Evolutionary conservation across 768 basidiomycete species (phyloP), one percentile per base, ranked within the genome.

Genomic region (Leccinum subgranulosum): DNA sequence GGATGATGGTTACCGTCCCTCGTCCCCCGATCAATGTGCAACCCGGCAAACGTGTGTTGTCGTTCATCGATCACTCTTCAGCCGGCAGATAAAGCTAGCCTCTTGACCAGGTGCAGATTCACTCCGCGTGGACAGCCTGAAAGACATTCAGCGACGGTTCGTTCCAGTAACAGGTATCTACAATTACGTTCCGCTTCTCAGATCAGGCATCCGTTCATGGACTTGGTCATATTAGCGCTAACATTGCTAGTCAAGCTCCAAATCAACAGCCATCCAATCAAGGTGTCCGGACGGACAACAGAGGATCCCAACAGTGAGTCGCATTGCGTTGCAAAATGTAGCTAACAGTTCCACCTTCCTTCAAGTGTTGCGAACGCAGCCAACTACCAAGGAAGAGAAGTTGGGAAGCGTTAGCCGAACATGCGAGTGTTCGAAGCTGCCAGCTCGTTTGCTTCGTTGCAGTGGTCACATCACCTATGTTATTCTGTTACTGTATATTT

Each of bases 131-230:
- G 62, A 46, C 0, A 28, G 17, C 36, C 2, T 2, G 14, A 4
- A 0, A 0, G 0, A 3, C 0, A 1, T 5, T 0, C 5, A 1
- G 19, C 25, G 6, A 23, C 14, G 1, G 2, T 1, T 15, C 45
- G 10, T 0, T 46, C 45, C 12, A 7, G 45, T n/a, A 28, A 31
- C 12, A 14, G 7, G 66, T 67, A 6, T 7, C 56, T 60, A 21
- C 8, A 19, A 21, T 52, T 19, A 8, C 21, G 31, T n/a, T 11
- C 1, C 17, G 43, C 29, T 21, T 43, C 29, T 21, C 2, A 49
- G 4, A 21, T n/a, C 14, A 23, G 19, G 25, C n/a, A 33, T 49
- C 49, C 46, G 34, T 31, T 21, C 28, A 49, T 49, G 29, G 28
- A 39, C 29, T 27, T 10, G n/a, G 17, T 45, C 10, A 6, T n/a